These are phyloP conservation scores for Delonix regia DNA, from an alignment of 306 rosid genomes.

Conservation along the genomic window DNA sequence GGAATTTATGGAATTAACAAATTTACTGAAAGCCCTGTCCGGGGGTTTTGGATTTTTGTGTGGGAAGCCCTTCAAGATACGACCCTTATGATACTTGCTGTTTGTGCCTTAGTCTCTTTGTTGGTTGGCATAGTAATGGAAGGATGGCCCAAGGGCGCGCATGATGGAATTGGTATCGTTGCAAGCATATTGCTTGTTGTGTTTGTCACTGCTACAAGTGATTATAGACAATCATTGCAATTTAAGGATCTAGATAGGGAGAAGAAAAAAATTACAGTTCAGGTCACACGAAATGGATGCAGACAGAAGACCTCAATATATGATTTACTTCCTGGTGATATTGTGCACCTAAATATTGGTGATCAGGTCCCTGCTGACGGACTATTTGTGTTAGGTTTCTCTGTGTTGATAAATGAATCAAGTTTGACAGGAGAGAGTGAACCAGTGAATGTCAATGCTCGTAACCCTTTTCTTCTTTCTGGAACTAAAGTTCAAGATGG, in stretches of 20 bases:
- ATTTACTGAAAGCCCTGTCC: slow-evolving; percentile 77
- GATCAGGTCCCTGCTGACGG: slow-evolving; percentile 99
- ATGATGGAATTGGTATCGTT: slow-evolving; percentile 98
- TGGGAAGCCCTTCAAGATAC: slow-evolving; percentile 99
- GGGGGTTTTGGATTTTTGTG: slow-evolving; percentile 82
- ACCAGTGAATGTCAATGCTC: slow-evolving; percentile 67
- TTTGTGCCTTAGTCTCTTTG: slow-evolving; percentile 83
- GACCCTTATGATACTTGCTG: slow-evolving; percentile 89
- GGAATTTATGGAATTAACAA: slow-evolving; percentile 82
- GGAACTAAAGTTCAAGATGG: slow-evolving; percentile 99
- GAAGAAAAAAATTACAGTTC: slow-evolving; percentile 87
- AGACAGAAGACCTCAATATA: slow-evolving; percentile 94
- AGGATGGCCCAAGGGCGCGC: slow-evolving; percentile 99
- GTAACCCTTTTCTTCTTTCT: slow-evolving; percentile 85
- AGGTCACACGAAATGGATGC: slow-evolving; percentile 77
- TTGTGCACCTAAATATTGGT: slow-evolving; percentile 90
- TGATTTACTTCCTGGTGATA: slow-evolving; percentile 93
- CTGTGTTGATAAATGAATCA: slow-evolving; percentile 87
- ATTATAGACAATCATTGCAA: slow-evolving; percentile 92
- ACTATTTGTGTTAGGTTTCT: slow-evolving; percentile 82
- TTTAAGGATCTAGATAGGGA: slow-evolving; percentile 96
- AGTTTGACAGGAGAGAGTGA: slow-evolving; percentile 99
- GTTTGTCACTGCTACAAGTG: slow-evolving; percentile 93
- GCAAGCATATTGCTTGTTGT: slow-evolving; percentile 98
- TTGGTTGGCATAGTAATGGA: slow-evolving; percentile 82